Evolutionary conservation across 192 early-diverging fungal genomes (phyloP).

Genomic region (Funneliformis mosseae): DNA sequence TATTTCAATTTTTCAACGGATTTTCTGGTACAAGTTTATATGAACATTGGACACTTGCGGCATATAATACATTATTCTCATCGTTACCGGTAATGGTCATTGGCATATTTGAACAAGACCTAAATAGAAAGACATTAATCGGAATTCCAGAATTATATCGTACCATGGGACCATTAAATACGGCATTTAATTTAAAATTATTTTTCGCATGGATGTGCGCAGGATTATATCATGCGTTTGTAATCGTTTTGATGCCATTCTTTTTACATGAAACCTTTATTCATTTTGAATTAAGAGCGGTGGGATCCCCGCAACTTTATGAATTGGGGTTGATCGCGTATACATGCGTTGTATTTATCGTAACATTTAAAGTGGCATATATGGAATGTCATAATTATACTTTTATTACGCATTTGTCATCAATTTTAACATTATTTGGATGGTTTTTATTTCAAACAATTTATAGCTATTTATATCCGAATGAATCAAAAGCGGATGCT

Average conservation of each 20-base stretch:
- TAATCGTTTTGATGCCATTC: constrained; percentile 56
- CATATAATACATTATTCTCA: constrained; percentile 85
- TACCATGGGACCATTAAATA: constrained; percentile 53
- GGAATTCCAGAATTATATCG: constrained; percentile 74
- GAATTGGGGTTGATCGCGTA: constrained; percentile 59
- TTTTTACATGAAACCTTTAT: constrained; percentile 48
- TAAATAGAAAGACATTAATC: constrained; percentile 66
- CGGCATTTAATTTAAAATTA: constrained; percentile 57
- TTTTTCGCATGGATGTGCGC: constrained; percentile 58
- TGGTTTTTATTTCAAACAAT: constrained; percentile 71
- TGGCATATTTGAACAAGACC: constrained; percentile 83
- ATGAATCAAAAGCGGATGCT: constrained; percentile 33
- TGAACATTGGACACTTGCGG: constrained; percentile 75
- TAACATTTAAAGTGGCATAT: constrained; percentile 72
- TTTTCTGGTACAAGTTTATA: constrained; percentile 74
- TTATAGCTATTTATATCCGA: constrained; percentile 59
- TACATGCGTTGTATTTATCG: constrained; percentile 63
- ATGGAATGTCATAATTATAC: constrained; percentile 69
- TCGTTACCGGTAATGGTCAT: constrained; percentile 77
- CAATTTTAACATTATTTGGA: constrained; percentile 52
- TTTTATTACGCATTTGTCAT: constrained; percentile 60
- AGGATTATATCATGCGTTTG: constrained; percentile 56
- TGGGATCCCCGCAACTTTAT: constrained; percentile 56
- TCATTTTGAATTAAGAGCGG: constrained; percentile 32
- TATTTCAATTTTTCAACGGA: constrained; percentile 78